These are phyloP conservation scores for Terfezia claveryi DNA, from an alignment of 495 filamentous ascomycete species.

Conservation along the genomic window DNA sequence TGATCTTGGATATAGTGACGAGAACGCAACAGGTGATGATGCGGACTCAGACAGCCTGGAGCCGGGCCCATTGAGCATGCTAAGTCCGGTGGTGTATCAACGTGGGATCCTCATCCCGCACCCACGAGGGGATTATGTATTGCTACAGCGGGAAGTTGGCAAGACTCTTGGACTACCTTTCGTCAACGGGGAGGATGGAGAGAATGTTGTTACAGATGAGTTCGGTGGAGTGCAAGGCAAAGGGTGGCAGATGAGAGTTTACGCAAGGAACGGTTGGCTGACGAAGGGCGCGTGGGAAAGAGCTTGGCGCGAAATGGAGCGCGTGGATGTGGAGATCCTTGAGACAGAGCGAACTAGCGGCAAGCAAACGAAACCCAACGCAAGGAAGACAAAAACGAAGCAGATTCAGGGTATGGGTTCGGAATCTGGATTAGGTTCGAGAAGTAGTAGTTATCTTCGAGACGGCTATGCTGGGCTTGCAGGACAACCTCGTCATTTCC, in stretches of 20 bases:
- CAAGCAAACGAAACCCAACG: no score
- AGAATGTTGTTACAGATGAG: slow-evolving; percentile 29
- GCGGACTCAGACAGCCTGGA: neutral
- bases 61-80: neutral
- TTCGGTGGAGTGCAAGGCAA: slow-evolving; percentile 24
- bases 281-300: slow-evolving; percentile 75
- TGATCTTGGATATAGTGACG: neutral
- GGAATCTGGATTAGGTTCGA: no score
- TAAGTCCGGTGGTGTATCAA: slow-evolving; percentile 56
- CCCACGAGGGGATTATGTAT: slow-evolving; percentile 71
- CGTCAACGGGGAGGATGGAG: slow-evolving; percentile 23
- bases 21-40: neutral
- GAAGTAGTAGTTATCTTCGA: no score
- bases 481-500: no score
- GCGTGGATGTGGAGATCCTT: slow-evolving; percentile 74
- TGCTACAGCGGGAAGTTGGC: slow-evolving; percentile 77
- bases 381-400: no score
- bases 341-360: neutral
- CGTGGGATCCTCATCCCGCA: slow-evolving; percentile 74
- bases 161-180: slow-evolving; percentile 65
- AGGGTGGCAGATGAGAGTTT: slow-evolving; percentile 71
- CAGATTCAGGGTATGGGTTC: no score
- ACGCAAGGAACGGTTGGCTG: slow-evolving; percentile 86
- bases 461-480: no score
- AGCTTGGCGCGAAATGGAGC: slow-evolving; percentile 92